phyloP scores from a whole-genome alignment of 2,329 filamentous ascomycete genomes.

The Pestalotiopsis sp. region DNA sequence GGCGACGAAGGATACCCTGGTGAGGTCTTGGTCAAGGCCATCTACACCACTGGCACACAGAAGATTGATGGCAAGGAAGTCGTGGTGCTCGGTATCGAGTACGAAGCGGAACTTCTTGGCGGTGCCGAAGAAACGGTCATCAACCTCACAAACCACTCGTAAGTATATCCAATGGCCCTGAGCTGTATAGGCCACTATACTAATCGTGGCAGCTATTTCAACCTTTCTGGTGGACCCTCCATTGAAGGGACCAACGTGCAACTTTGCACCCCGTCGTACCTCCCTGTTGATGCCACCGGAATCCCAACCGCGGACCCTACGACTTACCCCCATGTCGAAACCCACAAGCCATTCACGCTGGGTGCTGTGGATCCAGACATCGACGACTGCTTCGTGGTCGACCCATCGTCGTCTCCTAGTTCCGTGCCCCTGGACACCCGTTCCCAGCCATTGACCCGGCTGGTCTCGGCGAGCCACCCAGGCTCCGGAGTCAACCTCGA shows the following conservation, averaged over 20 bases:
- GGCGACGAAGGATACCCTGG: conserved; percentile 92
- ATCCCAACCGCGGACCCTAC: conserved; percentile 75
- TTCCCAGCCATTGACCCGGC: conserved; percentile 60
- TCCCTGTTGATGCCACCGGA: conserved; percentile 71
- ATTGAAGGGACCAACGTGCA: conserved; percentile 67
- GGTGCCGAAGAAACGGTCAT: conserved; percentile 87
- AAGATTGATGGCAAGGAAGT: conserved; percentile 63
- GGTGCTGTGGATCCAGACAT: conserved; percentile 73
- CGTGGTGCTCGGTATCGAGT: conserved; percentile 81
- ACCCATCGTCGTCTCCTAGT: conserved; percentile 55
- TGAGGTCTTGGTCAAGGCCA: conserved; percentile 74
- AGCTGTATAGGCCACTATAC: not conserved
- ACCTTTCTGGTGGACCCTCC: conserved; percentile 55
- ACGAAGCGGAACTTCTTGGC: conserved; percentile 79
- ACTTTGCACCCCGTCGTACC: conserved; percentile 65
- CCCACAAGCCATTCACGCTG: conserved; percentile 71
- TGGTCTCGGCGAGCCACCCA: conserved; percentile 75
- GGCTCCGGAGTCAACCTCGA: conserved; percentile 78
- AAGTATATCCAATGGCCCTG: conserved; percentile 26
- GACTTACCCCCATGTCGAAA: conserved; percentile 65
- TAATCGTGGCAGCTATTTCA: conserved; percentile 59
- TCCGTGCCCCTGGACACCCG: conserved; percentile 70
- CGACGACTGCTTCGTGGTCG: conserved; percentile 88
- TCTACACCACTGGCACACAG: conserved; percentile 77
- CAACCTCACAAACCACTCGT: conserved; percentile 97